Conservation (phyloP, 2,329 filamentous ascomycete species). For the Colletotrichum paranaense region DNA sequence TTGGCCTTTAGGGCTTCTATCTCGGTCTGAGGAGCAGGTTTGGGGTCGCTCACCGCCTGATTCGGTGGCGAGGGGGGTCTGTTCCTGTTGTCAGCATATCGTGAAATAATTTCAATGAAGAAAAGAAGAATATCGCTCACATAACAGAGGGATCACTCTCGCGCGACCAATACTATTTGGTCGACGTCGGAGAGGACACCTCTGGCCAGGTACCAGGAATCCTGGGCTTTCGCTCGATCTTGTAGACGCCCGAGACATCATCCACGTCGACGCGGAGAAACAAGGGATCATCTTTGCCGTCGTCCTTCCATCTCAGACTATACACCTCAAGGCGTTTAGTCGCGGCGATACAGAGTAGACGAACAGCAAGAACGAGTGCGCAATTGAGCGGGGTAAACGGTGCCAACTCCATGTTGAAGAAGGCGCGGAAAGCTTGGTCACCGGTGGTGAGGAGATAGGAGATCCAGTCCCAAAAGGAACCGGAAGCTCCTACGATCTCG, state of each 20-base stretch:
- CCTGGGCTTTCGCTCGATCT: conserved; percentile 15
- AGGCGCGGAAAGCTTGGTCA: too few relatives aligned
- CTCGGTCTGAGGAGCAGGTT: not conserved
- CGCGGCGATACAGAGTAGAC: too few relatives aligned
- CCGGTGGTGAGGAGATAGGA: too few relatives aligned
- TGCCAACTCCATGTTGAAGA: too few relatives aligned
- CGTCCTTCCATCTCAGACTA: too few relatives aligned
- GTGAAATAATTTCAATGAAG: not conserved
- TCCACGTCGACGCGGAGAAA: not conserved
- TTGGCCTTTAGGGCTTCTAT: too few relatives aligned
- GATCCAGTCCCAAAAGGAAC: too few relatives aligned
- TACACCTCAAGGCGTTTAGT: too few relatives aligned
- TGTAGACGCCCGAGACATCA: not conserved
- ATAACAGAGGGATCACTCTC: conserved; percentile 8
- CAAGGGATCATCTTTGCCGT: not conserved
- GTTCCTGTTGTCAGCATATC: not conserved
- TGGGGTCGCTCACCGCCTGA: conserved; percentile 5
- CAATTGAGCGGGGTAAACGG: too few relatives aligned
- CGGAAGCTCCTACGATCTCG: too few relatives aligned
- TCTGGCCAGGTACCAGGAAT: conserved; percentile 29
- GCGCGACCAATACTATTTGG: conserved; percentile 11
- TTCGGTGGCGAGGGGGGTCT: conserved; percentile 7
- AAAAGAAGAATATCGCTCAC: not conserved
- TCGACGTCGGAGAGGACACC: not conserved
- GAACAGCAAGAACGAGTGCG: too few relatives aligned